Evolutionary conservation across 345 rosid genomes (phyloP).

Genomic region (Barbarea vulgaris): DNA sequence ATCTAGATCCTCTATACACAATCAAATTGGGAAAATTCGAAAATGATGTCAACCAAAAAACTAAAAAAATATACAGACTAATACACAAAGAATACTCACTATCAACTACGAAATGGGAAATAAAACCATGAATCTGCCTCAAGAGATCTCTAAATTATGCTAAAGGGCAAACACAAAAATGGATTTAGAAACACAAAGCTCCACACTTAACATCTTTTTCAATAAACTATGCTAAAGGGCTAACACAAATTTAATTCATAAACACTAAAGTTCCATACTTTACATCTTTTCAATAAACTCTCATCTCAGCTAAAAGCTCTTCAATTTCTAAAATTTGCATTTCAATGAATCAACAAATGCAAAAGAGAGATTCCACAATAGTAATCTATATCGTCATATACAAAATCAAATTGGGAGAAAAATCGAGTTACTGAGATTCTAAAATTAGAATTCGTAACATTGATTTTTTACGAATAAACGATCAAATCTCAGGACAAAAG

Average conservation of each 20-base stretch:
- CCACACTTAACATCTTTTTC: background rate
- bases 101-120: too few species aligned
- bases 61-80: too few species aligned
- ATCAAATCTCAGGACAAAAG: background rate
- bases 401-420: background rate
- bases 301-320: background rate
- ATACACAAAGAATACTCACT: background rate
- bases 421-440: background rate
- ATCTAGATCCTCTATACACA: too few species aligned
- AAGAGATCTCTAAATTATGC: background rate
- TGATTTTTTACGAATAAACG: background rate
- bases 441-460: background rate
- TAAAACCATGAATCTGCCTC: too few species aligned
- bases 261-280: background rate
- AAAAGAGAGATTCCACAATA: background rate
- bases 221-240: background rate
- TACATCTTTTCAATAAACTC: background rate
- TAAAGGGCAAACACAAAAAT: background rate
- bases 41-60: too few species aligned
- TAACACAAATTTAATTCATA: background rate
- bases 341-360: background rate
- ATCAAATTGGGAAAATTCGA: too few species aligned
- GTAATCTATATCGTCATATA: background rate
- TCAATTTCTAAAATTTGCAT: background rate
- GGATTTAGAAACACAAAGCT: background rate